phyloP scores from a whole-genome alignment of 108 stramenopile species.

The Aurantiochytrium sp. region DNA sequence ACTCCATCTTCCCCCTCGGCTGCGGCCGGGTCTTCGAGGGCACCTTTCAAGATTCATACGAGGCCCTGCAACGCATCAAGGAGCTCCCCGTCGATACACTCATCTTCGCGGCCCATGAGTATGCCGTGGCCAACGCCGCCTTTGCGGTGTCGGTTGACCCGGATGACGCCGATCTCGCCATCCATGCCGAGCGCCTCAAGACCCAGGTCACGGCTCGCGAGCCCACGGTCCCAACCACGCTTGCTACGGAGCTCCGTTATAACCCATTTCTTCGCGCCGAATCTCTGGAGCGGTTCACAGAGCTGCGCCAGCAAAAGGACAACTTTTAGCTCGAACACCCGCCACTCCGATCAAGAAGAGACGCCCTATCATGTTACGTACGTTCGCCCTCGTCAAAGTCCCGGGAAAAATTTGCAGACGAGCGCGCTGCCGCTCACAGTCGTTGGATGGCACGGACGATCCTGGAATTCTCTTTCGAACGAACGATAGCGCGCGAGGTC shows the following conservation, averaged over 20 bases:
- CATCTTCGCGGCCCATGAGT: constrained; percentile 70
- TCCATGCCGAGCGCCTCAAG: constrained; percentile 54
- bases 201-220: constrained; percentile 54
- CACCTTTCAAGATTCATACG: constrained; percentile 68
- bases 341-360: no score
- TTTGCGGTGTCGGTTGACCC: constrained; percentile 74
- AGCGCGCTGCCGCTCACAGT: no score
- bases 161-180: constrained; percentile 58
- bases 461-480: no score
- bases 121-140: constrained; percentile 59
- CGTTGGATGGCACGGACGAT: no score
- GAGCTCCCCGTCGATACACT: constrained; percentile 70
- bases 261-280: constrained; percentile 66
- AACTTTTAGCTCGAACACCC: not conserved
- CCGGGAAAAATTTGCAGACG: no score
- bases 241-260: constrained; percentile 66
- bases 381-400: no score
- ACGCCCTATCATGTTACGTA: no score
- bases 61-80: constrained; percentile 56
- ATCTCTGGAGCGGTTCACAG: not conserved
- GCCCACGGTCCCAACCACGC: constrained; percentile 69
- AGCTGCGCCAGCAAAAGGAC: not conserved
- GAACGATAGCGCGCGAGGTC: no score
- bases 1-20: constrained; percentile 72
- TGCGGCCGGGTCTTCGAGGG: constrained; percentile 85